A percentile compares a stretch with the other conserved stretches of the same genome.
These are phyloP conservation scores for Tulasnella sp. DNA, from an alignment of 768 basidiomycete species.

Conservation along the genomic window DNA sequence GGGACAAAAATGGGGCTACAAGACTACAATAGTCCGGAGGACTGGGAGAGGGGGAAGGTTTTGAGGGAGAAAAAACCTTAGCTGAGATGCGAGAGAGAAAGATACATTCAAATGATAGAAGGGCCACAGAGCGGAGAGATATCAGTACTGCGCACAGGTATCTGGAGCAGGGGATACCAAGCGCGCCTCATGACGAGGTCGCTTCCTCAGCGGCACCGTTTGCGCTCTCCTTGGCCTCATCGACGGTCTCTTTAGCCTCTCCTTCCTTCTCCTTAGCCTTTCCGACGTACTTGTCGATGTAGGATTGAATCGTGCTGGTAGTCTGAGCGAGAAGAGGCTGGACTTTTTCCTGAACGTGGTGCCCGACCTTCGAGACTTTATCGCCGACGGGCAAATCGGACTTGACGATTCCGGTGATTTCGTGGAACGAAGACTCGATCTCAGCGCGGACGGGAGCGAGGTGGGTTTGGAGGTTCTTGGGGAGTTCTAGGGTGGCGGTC, in stretches of 20 bases:
- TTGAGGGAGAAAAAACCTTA: not conserved
- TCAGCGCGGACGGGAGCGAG: conserved; percentile 63
- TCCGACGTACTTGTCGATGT: conserved; percentile 32
- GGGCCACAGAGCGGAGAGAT: not conserved
- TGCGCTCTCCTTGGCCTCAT: conserved; percentile 34
- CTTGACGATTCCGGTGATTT: conserved; percentile 48
- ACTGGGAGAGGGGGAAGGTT: not conserved
- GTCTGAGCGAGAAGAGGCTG: conserved; percentile 59
- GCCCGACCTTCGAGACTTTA: conserved; percentile 59
- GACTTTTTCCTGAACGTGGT: conserved; percentile 64
- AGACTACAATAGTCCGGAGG: not conserved
- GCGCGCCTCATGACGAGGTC: not conserved
- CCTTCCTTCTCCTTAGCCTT: conserved; percentile 35
- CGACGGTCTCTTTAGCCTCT: conserved; percentile 37
- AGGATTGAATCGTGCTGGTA: conserved; percentile 14
- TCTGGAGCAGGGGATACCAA: not conserved
- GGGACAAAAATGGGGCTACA: not conserved
- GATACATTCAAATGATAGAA: conserved; percentile 3
- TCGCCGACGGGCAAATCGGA: conserved; percentile 57
- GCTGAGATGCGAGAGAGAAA: not conserved
- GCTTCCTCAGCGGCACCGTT: not conserved
- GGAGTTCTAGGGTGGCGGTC: conserved; percentile 44
- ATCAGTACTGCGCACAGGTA: not conserved
- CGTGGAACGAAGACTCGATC: conserved; percentile 55
- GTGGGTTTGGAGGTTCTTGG: conserved; percentile 13